Percentiles rank a stretch among this genome's conserved stretches.
Conservation (phyloP, 805 yeast genomes). For the Cyberlindnera xishuangbannaensis region DNA sequence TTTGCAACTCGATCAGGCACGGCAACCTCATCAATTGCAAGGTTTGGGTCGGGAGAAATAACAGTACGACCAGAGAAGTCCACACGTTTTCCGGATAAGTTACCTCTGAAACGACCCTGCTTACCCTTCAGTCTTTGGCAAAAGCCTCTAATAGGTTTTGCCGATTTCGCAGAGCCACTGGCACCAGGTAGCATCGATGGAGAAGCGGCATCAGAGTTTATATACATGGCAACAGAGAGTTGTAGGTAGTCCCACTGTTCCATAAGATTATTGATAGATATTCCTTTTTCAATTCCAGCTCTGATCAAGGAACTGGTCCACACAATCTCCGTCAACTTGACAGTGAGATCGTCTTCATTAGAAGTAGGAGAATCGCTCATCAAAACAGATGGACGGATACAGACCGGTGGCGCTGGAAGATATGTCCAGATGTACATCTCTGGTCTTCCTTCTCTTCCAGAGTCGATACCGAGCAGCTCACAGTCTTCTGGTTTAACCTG, state of each 20-base stretch:
- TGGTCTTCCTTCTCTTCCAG: slow-evolving; percentile 85
- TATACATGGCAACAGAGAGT: slow-evolving; percentile 93
- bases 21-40: slow-evolving; percentile 93
- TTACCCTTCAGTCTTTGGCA: slow-evolving; percentile 98
- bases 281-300: slow-evolving; percentile 94
- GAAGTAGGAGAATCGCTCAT: slow-evolving; percentile 87
- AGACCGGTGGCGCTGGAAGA: slow-evolving; percentile 97
- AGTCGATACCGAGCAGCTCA: slow-evolving; percentile 86
- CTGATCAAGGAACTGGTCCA: slow-evolving; percentile 93
- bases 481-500: slow-evolving; percentile 84
- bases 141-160: slow-evolving; percentile 82
- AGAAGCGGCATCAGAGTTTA: slow-evolving; percentile 89
- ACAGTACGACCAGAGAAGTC: slow-evolving; percentile 98
- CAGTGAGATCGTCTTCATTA: slow-evolving; percentile 96
- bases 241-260: slow-evolving; percentile 99
- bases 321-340: slow-evolving; percentile 90
- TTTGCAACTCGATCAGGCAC: slow-evolving; percentile 97
- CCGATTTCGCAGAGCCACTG: slow-evolving; percentile 44
- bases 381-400: slow-evolving; percentile 94
- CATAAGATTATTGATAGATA: slow-evolving; percentile 88
- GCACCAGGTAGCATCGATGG: slow-evolving; percentile 74
- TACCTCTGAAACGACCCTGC: slow-evolving; percentile 98
- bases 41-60: slow-evolving; percentile 96
- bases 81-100: slow-evolving; percentile 95
- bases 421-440: slow-evolving; percentile 97